A percentile compares a stretch with the other conserved stretches of the same genome.
Evolutionary conservation across 1,139 yeast genomes (phyloP).

Genomic region (Protomyces pachydermus): DNA sequence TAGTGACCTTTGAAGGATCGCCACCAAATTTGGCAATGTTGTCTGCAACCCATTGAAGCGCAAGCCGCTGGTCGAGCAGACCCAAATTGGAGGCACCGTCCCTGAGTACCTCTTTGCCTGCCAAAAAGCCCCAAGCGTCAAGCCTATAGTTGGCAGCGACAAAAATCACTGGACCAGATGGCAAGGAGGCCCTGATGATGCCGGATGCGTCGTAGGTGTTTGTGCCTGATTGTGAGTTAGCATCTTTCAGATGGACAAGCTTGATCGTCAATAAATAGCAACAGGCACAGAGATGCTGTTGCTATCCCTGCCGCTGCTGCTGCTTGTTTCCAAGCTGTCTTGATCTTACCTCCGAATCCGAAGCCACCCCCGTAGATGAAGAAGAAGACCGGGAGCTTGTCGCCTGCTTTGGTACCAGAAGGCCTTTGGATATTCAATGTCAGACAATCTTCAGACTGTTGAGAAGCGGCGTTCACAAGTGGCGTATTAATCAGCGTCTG

Average conservation of each 20-base stretch:
- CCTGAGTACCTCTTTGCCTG: constrained; percentile 6
- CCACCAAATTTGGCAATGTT: constrained; percentile 42
- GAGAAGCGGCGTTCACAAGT: constrained; percentile 32
- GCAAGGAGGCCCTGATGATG: not conserved
- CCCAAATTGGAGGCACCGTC: constrained; percentile 37
- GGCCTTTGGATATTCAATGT: not conserved
- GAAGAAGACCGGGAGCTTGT: constrained; percentile 26
- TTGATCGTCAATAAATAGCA: no score
- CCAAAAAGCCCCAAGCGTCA: constrained; percentile 39
- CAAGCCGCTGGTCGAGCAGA: constrained; percentile 39
- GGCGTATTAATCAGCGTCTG: constrained; percentile 24
- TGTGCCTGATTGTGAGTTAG: constrained; percentile 4
- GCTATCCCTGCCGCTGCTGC: no score
- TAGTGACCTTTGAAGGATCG: constrained; percentile 37
- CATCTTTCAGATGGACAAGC: no score
- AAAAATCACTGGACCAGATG: constrained; percentile 33
- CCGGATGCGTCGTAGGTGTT: not conserved
- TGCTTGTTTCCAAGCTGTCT: no score
- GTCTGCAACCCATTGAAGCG: constrained; percentile 41
- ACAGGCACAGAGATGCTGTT: no score
- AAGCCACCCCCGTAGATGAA: constrained; percentile 39
- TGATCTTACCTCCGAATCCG: not conserved
- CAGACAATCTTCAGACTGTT: constrained; percentile 32
- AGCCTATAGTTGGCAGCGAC: constrained; percentile 38
- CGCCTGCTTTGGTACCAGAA: not conserved